A percentile compares a stretch with the other conserved stretches of the same genome.
Evolutionary conservation across 805 yeast species (phyloP).

Genomic region (Candida berthetii): DNA sequence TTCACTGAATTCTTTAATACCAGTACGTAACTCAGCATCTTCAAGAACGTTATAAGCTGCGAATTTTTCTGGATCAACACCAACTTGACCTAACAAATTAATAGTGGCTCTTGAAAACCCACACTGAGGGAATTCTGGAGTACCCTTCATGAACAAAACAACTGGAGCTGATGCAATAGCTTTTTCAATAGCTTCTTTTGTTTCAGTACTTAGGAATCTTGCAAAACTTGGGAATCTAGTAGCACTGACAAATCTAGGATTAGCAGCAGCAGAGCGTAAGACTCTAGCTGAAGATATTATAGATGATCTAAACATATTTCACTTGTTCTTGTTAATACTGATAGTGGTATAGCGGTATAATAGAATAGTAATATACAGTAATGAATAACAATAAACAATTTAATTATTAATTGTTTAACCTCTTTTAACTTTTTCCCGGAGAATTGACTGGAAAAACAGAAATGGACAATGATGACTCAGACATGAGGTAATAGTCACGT

Average conservation of each 20-base stretch:
- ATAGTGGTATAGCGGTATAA: too few species aligned
- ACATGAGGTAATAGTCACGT: too few species aligned
- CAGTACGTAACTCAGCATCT: constrained; percentile 89
- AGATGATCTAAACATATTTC: too few species aligned
- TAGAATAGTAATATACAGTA: too few species aligned
- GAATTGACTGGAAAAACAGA: too few species aligned
- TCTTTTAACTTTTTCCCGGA: too few species aligned
- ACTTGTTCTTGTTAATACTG: too few species aligned
- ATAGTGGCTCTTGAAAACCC: constrained; percentile 96
- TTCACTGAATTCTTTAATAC: constrained; percentile 89
- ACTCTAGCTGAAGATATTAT: not conserved
- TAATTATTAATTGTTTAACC: too few species aligned
- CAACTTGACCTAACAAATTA: constrained; percentile 89
- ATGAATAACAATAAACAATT: too few species aligned
- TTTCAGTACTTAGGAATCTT: constrained; percentile 67
- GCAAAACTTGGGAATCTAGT: constrained; percentile 3
- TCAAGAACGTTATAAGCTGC: constrained; percentile 97
- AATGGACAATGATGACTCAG: too few species aligned
- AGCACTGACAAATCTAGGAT: constrained; percentile 1
- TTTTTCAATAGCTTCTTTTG: constrained; percentile 74
- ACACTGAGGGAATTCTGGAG: constrained; percentile 96
- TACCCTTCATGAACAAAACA: constrained; percentile 96
- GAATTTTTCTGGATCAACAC: constrained; percentile 93
- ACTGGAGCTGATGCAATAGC: constrained; percentile 91
- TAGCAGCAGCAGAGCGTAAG: not conserved